Evolutionary conservation across 805 yeast genomes (phyloP), one percentile per base, ranked within the genome.

Genomic region (Clavispora phyllophila): DNA sequence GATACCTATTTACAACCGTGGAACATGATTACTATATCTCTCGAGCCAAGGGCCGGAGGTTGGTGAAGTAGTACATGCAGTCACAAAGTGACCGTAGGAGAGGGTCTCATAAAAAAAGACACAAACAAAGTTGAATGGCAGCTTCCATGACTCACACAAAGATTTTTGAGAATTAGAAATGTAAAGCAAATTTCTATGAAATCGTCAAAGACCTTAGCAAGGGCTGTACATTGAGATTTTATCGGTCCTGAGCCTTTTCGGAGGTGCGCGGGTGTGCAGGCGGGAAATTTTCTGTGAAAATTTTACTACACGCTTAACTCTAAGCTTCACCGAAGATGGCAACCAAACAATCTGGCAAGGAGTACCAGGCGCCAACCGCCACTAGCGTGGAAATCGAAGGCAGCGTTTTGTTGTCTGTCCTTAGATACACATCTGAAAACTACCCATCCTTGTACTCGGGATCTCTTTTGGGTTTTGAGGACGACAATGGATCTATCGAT

Each of bases 381-480:
- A 58, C 57, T 17, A 49, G 70, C 28, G 66, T 76, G 45, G 70
- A 68, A 42, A 61, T 78, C 33, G 74, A 73, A 49, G 78, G 81
- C 22, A 70, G 78, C 41, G 74, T 66, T 57, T 73, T 66, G 75
- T 80, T 51, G 52, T 81, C 82, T 50, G 70, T 86, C 43, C 68
- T 82, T 52, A 80, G 82, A 61, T 85, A 83, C 58, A 79, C 86
- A 9, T 71, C 85, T 17, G 84, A 81, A 43, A 65, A 75, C 52
- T 73, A 70, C 56, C 86, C 89, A 34, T 70, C 78, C 32, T 66
- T 79, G 22, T 82, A 75, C 45, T 70, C 82, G 23, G 95, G 95
- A 17, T 81, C 87, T 29, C 69, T 87, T 42, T 77, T 81, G 44
- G 95, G 95, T n/a, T 70, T 82, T 45, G 87, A 82, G 57, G 77